Evolutionary conservation across 2,329 filamentous ascomycete species (phyloP), one percentile per base, ranked within the genome.

Genomic region (Stromatinia cepivora): DNA sequence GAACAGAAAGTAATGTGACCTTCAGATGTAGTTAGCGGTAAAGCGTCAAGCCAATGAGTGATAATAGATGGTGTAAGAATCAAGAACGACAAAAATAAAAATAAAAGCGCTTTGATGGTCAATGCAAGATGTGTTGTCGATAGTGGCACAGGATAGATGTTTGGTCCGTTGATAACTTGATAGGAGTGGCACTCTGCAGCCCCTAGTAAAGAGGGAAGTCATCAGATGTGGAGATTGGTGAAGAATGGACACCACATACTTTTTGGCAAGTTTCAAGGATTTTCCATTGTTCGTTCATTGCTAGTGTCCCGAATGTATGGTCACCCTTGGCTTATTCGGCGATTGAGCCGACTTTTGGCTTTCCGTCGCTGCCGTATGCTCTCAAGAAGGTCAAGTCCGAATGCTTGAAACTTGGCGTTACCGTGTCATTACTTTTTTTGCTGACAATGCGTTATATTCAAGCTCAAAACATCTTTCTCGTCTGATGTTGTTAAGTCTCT

Each of bases 71-170:
- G 34, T 10, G 34, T 8, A 22, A 52, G n/a, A 53, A 52, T 59
- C 56, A 45, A 45, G 56, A 57, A 58, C 34, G 28, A 54, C 36
- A 66, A 42, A 36, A 31, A 66, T 20, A 28, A 46, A 58, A 57
- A n/a, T n/a, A n/a, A 50, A 54, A 42, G 1, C 64, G 63, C 50
- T 66, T 66, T 54, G 63, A 54, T 69, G 48, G 59, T 45, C 36
- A 53, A 73, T 73, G 74, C 72, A 72, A 71, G 71, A 72, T 75
- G 73, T 66, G 73, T 71, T 74, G 73, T 74, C 71, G 50, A 42
- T 53, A 59, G 67, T 67, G 68, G 59, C 34, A 45, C 36, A 28
- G 31, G 36, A 39, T 28, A 31, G 46, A 62, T 22, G n/a, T 62
- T 42, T 63, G 46, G 34, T 31, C 46, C 17, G 45, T 63, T 39